A percentile compares a stretch with the other conserved stretches of the same genome.
These are phyloP conservation scores for Coemansia sp. DNA, from an alignment of 192 early-diverging fungal species.

Conservation along the genomic window DNA sequence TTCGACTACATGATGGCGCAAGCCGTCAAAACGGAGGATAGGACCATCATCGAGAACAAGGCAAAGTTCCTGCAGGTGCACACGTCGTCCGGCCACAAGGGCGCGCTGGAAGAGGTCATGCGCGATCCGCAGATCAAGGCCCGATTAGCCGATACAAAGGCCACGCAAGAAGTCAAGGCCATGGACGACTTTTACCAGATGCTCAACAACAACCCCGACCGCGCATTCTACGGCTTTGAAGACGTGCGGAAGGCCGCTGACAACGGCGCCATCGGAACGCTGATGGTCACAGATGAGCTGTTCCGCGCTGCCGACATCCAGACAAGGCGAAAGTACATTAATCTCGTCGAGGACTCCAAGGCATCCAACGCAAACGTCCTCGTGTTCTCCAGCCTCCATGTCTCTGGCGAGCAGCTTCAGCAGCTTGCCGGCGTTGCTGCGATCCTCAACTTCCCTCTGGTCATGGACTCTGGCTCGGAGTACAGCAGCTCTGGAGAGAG, in stretches of 20 bases:
- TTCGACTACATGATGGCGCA: conserved; percentile 81
- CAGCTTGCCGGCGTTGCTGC: conserved; percentile 95
- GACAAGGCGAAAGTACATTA: conserved; percentile 82
- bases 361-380: conserved; percentile 71
- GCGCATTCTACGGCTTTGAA: conserved; percentile 88
- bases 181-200: conserved; percentile 87
- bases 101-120: conserved; percentile 92
- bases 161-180: conserved; percentile 75
- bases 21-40: conserved; percentile 81
- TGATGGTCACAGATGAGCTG: conserved; percentile 90
- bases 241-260: conserved; percentile 85
- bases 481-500: conserved; percentile 37
- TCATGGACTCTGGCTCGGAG: conserved; percentile 71
- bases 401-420: conserved; percentile 92
- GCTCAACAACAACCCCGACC: conserved; percentile 83
- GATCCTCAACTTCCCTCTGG: conserved; percentile 87
- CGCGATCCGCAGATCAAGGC: conserved; percentile 75
- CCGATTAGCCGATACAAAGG: conserved; percentile 88
- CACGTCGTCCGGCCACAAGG: conserved; percentile 94
- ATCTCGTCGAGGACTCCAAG: conserved; percentile 78
- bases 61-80: conserved; percentile 87
- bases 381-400: conserved; percentile 91
- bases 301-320: conserved; percentile 86
- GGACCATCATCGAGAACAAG: conserved; percentile 76
- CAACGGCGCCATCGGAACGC: conserved; percentile 77